Conservation (phyloP, 1,139 yeast genomes). For the Yamadazyma dushanensis region DNA sequence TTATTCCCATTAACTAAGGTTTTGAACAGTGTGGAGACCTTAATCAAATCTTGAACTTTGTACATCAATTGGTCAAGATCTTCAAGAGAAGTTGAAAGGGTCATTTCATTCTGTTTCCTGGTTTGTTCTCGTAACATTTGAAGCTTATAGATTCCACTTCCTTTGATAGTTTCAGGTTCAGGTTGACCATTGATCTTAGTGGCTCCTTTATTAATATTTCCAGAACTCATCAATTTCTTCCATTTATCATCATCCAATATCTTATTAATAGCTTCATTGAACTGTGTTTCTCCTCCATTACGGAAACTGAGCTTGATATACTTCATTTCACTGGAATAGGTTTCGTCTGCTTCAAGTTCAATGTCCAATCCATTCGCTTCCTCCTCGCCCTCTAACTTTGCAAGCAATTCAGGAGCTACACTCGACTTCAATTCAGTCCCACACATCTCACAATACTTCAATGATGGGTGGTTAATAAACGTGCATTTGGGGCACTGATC, state of each 20-base stretch:
- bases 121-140: slow-evolving; percentile 60
- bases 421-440: slow-evolving; percentile 54
- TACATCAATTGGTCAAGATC: slow-evolving; percentile 78
- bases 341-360: slow-evolving; percentile 31
- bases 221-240: slow-evolving; percentile 36
- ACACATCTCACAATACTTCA: slow-evolving; percentile 83
- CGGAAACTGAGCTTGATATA: slow-evolving; percentile 63
- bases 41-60: slow-evolving; percentile 72
- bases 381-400: slow-evolving; percentile 4
- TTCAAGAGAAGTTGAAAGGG: slow-evolving; percentile 68
- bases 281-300: slow-evolving; percentile 55
- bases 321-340: slow-evolving; percentile 32
- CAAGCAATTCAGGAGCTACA: slow-evolving; percentile 17
- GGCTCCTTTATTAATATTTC: slow-evolving; percentile 44
- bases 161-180: slow-evolving; percentile 1
- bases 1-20: slow-evolving; percentile 17
- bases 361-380: slow-evolving; percentile 12
- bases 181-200: slow-evolving; percentile 19
- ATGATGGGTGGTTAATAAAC: slow-evolving; percentile 77
- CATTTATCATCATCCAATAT: slow-evolving; percentile 49
- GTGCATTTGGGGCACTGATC: slow-evolving; percentile 75
- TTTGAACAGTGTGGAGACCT: slow-evolving; percentile 52
- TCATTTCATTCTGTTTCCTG: slow-evolving; percentile 58
- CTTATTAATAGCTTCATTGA: slow-evolving; percentile 41
- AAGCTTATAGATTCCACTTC: slow-evolving; percentile 68